Percentiles rank a stretch among this genome's conserved stretches.
Conservation (phyloP, 2,329 filamentous ascomycete genomes). For the Hypoxylon sp. region DNA sequence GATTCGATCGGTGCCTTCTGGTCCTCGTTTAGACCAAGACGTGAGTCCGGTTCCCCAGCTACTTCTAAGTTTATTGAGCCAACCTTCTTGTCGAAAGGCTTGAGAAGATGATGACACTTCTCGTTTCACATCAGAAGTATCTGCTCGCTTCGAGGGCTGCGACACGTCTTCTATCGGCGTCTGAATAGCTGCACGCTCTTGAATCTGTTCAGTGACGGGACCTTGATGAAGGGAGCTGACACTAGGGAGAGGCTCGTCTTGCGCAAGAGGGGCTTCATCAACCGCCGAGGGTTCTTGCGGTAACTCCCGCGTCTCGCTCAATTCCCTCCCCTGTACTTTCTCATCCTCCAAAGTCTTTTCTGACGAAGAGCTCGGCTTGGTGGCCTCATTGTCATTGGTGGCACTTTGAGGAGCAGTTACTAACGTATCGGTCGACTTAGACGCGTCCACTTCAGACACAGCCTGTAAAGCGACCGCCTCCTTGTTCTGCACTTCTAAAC, state of each 20-base stretch:
- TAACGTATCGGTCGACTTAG: conserved; percentile 17
- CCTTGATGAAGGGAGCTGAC: conserved; percentile 3
- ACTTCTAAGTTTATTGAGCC: conserved; percentile 11
- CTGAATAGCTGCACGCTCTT: background rate
- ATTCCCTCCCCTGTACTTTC: conserved; percentile 52
- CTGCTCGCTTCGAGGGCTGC: conserved; percentile 2
- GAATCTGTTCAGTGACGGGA: background rate
- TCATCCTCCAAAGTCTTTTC: conserved; percentile 57
- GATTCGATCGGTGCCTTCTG: conserved; percentile 1
- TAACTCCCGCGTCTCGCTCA: conserved; percentile 43
- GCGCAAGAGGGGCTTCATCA: conserved; percentile 1
- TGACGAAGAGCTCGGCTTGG: conserved; percentile 23
- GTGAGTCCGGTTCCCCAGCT: conserved; percentile 9
- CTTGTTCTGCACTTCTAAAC: conserved; percentile 19
- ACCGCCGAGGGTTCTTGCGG: background rate
- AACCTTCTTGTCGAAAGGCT: background rate
- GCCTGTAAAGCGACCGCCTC: conserved; percentile 1
- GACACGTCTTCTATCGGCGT: background rate
- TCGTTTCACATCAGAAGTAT: background rate
- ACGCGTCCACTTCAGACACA: conserved; percentile 12
- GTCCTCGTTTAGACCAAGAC: conserved; percentile 3
- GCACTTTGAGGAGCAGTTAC: conserved; percentile 20
- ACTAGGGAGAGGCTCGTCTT: conserved; percentile 16
- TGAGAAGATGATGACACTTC: background rate
- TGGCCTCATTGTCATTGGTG: conserved; percentile 14